phyloP scores from a whole-genome alignment of 2,329 filamentous ascomycete genomes.

The Hymenoscyphus fructigenus region DNA sequence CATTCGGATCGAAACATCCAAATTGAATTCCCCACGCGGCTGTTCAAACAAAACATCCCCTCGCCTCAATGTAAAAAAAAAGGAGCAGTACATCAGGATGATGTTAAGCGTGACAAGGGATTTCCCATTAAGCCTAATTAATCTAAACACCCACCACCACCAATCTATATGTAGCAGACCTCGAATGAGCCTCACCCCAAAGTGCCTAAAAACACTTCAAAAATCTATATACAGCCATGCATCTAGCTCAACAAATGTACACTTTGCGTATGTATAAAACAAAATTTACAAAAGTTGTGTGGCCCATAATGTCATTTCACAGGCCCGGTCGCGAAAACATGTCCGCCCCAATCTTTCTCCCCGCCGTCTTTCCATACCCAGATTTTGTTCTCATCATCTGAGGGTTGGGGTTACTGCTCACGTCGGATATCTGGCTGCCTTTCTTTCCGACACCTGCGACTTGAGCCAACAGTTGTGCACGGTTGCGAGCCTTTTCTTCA shows the following conservation, averaged over 20 bases:
- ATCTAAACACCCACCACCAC: not conserved
- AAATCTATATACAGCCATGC: conserved; percentile 2
- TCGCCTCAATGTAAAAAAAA: not conserved
- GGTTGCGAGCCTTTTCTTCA: not conserved
- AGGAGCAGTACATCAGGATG: not conserved
- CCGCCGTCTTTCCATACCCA: not conserved
- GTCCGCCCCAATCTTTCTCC: not conserved
- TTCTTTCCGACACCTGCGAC: conserved; percentile 8
- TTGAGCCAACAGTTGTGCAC: conserved; percentile 3
- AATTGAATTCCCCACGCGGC: not conserved
- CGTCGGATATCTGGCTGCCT: conserved; percentile 7
- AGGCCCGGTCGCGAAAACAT: not conserved
- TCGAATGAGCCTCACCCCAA: too few species aligned
- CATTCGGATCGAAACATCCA: not conserved
- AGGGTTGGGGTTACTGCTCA: not conserved
- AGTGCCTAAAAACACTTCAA: not conserved
- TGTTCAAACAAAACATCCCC: not conserved
- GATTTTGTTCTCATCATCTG: not conserved
- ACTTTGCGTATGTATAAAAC: not conserved
- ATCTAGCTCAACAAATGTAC: not conserved
- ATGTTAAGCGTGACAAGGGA: not conserved
- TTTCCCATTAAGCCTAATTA: not conserved
- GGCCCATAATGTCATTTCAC: not conserved
- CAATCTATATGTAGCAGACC: too few species aligned
- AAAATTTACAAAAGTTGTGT: not conserved